Conservation (phyloP, 345 rosid genomes). For the Eucalyptus cloeziana region DNA sequence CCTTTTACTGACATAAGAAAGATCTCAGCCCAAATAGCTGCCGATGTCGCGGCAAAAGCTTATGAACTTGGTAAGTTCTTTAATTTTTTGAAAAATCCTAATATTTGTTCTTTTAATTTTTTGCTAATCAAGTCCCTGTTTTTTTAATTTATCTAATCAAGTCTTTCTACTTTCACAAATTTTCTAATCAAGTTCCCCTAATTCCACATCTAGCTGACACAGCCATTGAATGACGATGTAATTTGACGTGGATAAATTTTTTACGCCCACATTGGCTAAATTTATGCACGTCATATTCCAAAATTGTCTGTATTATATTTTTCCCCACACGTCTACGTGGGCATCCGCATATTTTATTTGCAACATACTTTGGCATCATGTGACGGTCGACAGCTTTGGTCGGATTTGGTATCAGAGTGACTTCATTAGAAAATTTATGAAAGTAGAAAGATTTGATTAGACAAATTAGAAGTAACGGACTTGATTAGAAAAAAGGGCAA, state of each 20-base stretch:
- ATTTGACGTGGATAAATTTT: not conserved
- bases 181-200: not conserved
- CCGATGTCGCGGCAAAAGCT: slow-evolving; percentile 82
- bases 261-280: not conserved
- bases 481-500: not conserved
- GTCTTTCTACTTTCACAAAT: not conserved
- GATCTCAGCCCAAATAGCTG: slow-evolving; percentile 95
- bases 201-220: not conserved
- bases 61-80: slow-evolving; percentile 72
- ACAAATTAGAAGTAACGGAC: not conserved
- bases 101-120: not conserved
- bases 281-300: not conserved
- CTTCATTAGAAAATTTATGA: not conserved
- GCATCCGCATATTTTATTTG: not conserved
- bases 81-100: not conserved
- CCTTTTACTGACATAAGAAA: slow-evolving; percentile 80
- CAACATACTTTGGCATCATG: not conserved
- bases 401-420: not conserved
- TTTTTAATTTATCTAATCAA: not conserved
- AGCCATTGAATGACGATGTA: not conserved
- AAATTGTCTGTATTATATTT: not conserved
- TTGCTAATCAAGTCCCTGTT: not conserved
- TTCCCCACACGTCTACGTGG: not conserved
- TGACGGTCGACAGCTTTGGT: not conserved
- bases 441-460: not conserved